A percentile compares a stretch with the other conserved stretches of the same genome.
Evolutionary conservation across 1,284 basidiomycete species (phyloP).

Genomic region (Boletellus sp.): DNA sequence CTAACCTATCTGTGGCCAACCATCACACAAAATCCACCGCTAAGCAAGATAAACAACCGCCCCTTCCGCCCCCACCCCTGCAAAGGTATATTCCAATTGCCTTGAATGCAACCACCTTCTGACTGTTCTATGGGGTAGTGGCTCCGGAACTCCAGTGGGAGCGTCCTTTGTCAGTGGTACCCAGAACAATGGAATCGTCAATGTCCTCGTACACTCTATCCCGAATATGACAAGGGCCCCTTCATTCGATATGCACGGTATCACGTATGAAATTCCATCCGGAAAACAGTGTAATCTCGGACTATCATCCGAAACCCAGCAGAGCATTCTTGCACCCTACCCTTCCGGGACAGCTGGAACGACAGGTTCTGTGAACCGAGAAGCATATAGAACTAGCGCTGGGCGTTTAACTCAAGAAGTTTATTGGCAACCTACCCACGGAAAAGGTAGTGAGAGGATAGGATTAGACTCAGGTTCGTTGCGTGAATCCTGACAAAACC

Average conservation of each 20-base stretch:
- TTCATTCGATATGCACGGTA: neutral
- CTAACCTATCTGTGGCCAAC: neutral
- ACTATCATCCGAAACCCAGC: conserved; percentile 2
- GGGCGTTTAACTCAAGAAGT: conserved; percentile 6
- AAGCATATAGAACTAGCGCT: conserved; percentile 1
- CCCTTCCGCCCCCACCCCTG: neutral
- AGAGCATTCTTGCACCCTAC: conserved; percentile 7
- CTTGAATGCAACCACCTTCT: neutral
- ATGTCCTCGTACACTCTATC: conserved; percentile 11
- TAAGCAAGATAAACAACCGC: neutral
- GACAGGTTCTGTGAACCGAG: conserved; percentile 1
- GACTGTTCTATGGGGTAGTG: conserved; percentile 2
- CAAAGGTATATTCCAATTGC: conserved; percentile 12
- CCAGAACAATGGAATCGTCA: neutral
- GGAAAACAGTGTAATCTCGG: neutral
- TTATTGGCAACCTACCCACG: conserved; percentile 9
- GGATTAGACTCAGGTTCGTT: conserved; percentile 14
- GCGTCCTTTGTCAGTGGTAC: neutral
- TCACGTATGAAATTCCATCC: conserved; percentile 5
- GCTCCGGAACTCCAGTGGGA: neutral
- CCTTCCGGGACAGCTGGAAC: conserved; percentile 3
- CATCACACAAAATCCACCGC: conserved; percentile 10
- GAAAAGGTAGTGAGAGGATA: neutral
- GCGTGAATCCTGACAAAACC: conserved; percentile 3
- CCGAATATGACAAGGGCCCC: conserved; percentile 5